These are phyloP conservation scores for Epithemia pelagica DNA, from an alignment of 108 stramenopile species.

Conservation along the genomic window DNA sequence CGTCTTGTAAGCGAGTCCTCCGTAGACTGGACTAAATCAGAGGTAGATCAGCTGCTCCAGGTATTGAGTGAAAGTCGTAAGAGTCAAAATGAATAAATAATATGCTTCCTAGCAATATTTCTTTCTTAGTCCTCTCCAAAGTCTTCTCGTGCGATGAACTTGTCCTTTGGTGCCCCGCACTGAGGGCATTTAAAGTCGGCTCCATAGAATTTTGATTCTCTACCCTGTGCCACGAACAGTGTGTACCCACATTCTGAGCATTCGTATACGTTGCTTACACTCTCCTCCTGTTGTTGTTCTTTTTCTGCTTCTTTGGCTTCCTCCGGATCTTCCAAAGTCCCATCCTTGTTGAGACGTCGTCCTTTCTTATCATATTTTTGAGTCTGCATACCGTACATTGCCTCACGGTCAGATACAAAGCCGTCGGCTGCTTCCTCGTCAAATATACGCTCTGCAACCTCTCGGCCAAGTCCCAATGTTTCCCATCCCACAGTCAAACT, in stretches of 20 bases:
- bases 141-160: conserved; percentile 36
- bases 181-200: conserved; percentile 80
- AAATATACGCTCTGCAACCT: conserved; percentile 58
- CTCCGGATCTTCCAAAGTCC: conserved; percentile 45
- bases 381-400: conserved; percentile 40
- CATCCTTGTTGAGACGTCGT: conserved; percentile 38
- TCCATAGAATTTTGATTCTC: conserved; percentile 84
- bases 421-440: conserved; percentile 55
- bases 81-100: too few relatives aligned
- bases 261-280: conserved; percentile 47
- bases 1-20: too few relatives aligned
- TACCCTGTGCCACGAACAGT: conserved; percentile 80
- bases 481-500: conserved; percentile 75
- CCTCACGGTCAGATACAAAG: conserved; percentile 63
- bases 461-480: conserved; percentile 71
- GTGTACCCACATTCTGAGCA: conserved; percentile 83
- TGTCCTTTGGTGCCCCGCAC: conserved; percentile 74
- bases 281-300: conserved; percentile 24
- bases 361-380: conserved; percentile 49
- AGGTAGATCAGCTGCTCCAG: too few relatives aligned
- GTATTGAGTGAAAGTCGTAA: too few relatives aligned
- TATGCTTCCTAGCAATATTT: too few relatives aligned
- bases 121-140: conserved; percentile 7
- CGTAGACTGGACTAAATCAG: too few relatives aligned
- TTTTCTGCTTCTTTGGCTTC: conserved; percentile 31